Percentiles rank a stretch among this genome's conserved stretches.
These are phyloP conservation scores for Rhodotorula paludigena DNA, from an alignment of 768 basidiomycete genomes.

Conservation along the genomic window DNA sequence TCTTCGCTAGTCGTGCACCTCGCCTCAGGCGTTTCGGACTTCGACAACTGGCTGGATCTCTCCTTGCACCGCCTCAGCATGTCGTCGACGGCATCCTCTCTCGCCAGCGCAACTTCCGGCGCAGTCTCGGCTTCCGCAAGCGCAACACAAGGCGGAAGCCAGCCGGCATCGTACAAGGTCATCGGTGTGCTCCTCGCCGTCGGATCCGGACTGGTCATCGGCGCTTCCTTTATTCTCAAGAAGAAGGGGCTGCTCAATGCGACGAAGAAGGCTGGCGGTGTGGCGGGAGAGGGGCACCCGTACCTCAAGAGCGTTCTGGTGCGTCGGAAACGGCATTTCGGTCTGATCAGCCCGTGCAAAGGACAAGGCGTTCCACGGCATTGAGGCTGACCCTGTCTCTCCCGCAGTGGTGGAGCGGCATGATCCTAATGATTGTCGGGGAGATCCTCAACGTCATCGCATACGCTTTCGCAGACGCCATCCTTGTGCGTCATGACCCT, in stretches of 20 bases:
- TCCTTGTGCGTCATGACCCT: neutral
- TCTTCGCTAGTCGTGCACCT: too few species aligned
- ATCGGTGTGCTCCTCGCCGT: constrained; percentile 50
- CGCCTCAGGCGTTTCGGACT: neutral
- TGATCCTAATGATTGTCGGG: constrained; percentile 90
- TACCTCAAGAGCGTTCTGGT: constrained; percentile 80
- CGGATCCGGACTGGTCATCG: constrained; percentile 78
- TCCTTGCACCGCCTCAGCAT: neutral
- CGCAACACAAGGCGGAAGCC: constrained; percentile 17
- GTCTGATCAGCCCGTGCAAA: neutral
- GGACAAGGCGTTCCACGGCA: neutral
- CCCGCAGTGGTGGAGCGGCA: constrained; percentile 84
- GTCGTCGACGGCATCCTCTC: neutral
- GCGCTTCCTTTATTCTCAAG: constrained; percentile 92
- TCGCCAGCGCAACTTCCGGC: constrained; percentile 5
- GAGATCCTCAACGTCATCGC: constrained; percentile 47
- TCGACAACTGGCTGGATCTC: neutral
- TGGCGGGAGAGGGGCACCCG: constrained; percentile 77
- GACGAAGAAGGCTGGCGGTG: constrained; percentile 43
- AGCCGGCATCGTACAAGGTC: constrained; percentile 48
- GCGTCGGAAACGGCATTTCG: constrained; percentile 45
- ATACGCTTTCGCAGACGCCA: constrained; percentile 42
- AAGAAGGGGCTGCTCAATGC: constrained; percentile 59
- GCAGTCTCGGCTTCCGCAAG: constrained; percentile 37
- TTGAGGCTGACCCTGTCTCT: neutral